Evolutionary conservation across 805 yeast genomes (phyloP).

Genomic region (Wickerhamomyces xylosicus): DNA sequence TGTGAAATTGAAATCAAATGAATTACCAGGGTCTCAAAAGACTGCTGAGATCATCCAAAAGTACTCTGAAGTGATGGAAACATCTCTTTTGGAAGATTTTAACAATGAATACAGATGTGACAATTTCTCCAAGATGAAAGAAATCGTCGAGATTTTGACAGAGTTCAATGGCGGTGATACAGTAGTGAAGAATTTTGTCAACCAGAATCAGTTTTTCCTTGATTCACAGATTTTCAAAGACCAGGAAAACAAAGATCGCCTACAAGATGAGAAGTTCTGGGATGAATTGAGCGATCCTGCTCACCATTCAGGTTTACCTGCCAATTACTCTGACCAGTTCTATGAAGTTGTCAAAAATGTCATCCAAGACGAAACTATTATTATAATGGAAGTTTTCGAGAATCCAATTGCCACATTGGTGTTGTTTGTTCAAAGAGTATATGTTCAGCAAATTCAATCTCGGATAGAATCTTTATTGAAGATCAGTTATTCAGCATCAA

Average conservation of each 20-base stretch:
- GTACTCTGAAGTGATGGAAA: conserved; percentile 71
- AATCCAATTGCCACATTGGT: conserved; percentile 56
- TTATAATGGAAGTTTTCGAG: conserved; percentile 65
- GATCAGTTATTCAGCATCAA: conserved; percentile 50
- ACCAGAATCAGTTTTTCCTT: conserved; percentile 63
- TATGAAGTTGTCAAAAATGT: conserved; percentile 48
- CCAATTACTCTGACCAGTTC: conserved; percentile 39
- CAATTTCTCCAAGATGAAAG: conserved; percentile 63
- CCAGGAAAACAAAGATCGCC: conserved; percentile 16
- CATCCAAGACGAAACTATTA: conserved; percentile 60
- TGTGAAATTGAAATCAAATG: conserved; percentile 47
- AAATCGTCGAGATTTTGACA: conserved; percentile 61
- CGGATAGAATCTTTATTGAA: conserved; percentile 48
- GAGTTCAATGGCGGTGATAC: conserved; percentile 80
- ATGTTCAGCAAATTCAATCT: conserved; percentile 58
- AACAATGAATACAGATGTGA: conserved; percentile 63
- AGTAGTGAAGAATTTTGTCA: conserved; percentile 74
- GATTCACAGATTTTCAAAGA: conserved; percentile 14
- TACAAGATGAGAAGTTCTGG: conserved; percentile 47
- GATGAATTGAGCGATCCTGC: conserved; percentile 48
- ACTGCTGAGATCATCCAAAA: conserved; percentile 42
- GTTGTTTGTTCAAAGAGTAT: conserved; percentile 63
- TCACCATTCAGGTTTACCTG: conserved; percentile 35
- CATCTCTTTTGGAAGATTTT: conserved; percentile 55
- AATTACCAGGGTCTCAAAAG: conserved; percentile 31